Percentiles rank a stretch among this genome's conserved stretches.
Conservation (phyloP, 148 eudicot genomes). For the Dianthus caryophyllus region DNA sequence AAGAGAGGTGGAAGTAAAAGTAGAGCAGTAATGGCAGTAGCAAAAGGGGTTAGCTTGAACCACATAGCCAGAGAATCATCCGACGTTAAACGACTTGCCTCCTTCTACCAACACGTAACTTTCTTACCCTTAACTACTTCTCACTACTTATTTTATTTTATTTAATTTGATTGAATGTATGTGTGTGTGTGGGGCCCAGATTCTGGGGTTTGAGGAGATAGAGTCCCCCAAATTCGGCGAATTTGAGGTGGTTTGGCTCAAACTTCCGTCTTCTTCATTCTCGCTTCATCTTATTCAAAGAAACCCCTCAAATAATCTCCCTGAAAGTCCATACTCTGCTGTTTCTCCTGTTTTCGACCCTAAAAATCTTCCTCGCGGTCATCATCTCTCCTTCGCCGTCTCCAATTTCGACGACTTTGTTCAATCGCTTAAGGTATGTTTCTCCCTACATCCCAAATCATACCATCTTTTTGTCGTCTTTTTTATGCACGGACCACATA, state of each 20-base stretch:
- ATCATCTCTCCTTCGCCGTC: conserved; percentile 62
- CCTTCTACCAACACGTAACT: conserved; percentile 68
- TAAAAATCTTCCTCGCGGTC: conserved; percentile 56
- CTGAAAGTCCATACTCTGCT: conserved; percentile 69
- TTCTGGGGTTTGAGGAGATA: conserved; percentile 80
- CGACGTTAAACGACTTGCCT: conserved; percentile 67
- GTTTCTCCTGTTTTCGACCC: conserved; percentile 51
- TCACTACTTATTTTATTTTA: background rate
- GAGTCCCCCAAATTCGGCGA: conserved; percentile 60
- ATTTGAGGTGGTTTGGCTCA: conserved; percentile 70
- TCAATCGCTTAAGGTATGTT: conserved; percentile 53
- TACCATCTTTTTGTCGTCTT: background rate
- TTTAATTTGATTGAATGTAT: no score
- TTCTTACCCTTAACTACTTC: no score
- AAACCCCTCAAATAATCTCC: conserved; percentile 56
- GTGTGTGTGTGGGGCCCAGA: no score
- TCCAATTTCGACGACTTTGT: conserved; percentile 73
- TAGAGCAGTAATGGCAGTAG: conserved; percentile 41
- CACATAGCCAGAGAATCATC: conserved; percentile 77
- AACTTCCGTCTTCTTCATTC: conserved; percentile 47
- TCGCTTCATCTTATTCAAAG: conserved; percentile 74
- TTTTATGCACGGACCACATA: no score
- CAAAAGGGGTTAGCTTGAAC: conserved; percentile 56
- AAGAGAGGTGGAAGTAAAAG: no score
- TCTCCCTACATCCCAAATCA: no score